These are phyloP conservation scores for Boletus smithii DNA, from an alignment of 1,284 basidiomycete genomes.

Conservation along the genomic window DNA sequence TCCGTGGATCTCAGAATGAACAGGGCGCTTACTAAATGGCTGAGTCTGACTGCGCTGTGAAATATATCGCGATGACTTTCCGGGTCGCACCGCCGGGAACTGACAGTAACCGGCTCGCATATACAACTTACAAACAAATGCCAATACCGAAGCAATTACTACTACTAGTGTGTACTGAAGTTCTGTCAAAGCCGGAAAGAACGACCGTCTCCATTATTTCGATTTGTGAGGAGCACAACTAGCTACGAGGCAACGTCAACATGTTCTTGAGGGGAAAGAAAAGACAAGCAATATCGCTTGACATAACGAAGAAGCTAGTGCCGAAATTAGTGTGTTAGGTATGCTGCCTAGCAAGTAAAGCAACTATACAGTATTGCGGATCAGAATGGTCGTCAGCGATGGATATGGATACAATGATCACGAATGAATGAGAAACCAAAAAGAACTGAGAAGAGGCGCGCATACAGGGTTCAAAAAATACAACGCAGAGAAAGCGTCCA, in stretches of 20 bases:
- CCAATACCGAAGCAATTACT: too few relatives aligned
- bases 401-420: constrained; percentile 30
- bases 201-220: constrained; percentile 10
- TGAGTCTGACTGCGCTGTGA: too few relatives aligned
- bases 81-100: too few relatives aligned
- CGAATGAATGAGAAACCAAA: constrained; percentile 6
- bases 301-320: constrained; percentile 10
- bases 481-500: constrained; percentile 1
- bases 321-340: constrained; percentile 26
- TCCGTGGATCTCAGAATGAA: background rate
- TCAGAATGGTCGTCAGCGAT: constrained; percentile 21
- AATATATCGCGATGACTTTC: too few relatives aligned
- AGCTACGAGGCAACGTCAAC: constrained; percentile 9
- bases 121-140: too few relatives aligned
- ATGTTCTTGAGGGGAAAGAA: background rate
- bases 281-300: constrained; percentile 4
- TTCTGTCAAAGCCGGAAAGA: background rate
- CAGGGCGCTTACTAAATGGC: too few relatives aligned
- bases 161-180: too few relatives aligned
- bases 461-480: constrained; percentile 19
- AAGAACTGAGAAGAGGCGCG: constrained; percentile 1
- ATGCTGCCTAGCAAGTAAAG: constrained; percentile 38
- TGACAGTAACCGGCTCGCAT: too few relatives aligned
- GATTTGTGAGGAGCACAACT: constrained; percentile 8
- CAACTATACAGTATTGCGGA: constrained; percentile 34